Evolutionary conservation across 805 yeast genomes (phyloP).

Genomic region (Wickerhamomyces kurtzmanii): DNA sequence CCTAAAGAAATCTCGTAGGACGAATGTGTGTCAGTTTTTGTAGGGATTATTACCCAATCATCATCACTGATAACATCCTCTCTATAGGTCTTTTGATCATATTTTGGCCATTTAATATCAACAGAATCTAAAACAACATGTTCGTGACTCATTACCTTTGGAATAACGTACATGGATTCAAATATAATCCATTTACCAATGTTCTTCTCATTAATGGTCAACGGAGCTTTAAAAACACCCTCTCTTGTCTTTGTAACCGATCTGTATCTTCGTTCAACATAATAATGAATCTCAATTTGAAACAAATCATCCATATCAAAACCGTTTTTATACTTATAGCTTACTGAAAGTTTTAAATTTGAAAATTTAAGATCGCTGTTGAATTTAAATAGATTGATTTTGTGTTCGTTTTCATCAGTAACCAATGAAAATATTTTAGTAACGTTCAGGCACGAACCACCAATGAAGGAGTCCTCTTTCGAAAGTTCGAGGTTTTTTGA

Average conservation of each 20-base stretch:
- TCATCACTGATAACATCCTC: slow-evolving; percentile 3
- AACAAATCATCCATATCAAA: slow-evolving; percentile 13
- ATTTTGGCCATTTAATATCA: slow-evolving; percentile 9
- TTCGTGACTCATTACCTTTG: slow-evolving; percentile 13
- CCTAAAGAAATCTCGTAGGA: slow-evolving; percentile 14
- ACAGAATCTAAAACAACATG: slow-evolving; percentile 14
- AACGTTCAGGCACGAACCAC: slow-evolving; percentile 25
- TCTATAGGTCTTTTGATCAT: neutral
- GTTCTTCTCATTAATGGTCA: slow-evolving; percentile 11
- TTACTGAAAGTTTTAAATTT: slow-evolving; percentile 10
- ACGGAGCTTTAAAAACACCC: slow-evolving; percentile 21
- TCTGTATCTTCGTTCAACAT: slow-evolving; percentile 22
- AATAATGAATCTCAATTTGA: slow-evolving; percentile 21
- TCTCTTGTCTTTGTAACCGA: slow-evolving; percentile 17
- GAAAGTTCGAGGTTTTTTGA: slow-evolving; percentile 6
- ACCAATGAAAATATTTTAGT: slow-evolving; percentile 10
- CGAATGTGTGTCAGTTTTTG: slow-evolving; percentile 4
- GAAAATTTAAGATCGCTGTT: slow-evolving; percentile 13
- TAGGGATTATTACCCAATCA: slow-evolving; percentile 17
- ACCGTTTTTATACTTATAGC: slow-evolving; percentile 16
- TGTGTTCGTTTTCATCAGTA: slow-evolving; percentile 10
- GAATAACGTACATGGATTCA: slow-evolving; percentile 9
- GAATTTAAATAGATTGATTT: slow-evolving; percentile 18
- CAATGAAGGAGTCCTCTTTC: slow-evolving; percentile 21
- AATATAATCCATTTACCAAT: slow-evolving; percentile 15